Evolutionary conservation across 2,329 filamentous ascomycete species (phyloP).

Genomic region (Colletotrichum destructivum): DNA sequence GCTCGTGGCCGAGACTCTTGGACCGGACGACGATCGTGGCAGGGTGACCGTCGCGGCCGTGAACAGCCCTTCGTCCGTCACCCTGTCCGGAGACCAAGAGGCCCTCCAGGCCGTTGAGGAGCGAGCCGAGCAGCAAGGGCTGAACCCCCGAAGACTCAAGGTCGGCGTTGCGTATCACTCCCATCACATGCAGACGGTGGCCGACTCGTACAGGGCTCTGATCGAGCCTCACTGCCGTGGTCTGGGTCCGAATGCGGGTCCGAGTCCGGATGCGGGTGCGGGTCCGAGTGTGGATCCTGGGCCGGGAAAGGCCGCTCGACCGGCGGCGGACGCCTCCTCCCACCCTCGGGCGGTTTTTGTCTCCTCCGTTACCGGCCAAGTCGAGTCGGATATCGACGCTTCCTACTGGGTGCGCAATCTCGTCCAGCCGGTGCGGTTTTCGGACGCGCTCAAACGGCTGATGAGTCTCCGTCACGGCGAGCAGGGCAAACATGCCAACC

Average conservation of each 20-base stretch:
- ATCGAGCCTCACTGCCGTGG: slow-evolving; percentile 28
- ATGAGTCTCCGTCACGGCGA: not conserved
- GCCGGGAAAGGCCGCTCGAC: too few species aligned
- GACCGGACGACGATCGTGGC: slow-evolving; percentile 15
- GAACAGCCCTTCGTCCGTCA: slow-evolving; percentile 65
- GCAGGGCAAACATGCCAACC: slow-evolving; percentile 39
- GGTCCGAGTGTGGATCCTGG: too few species aligned
- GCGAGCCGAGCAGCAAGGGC: slow-evolving; percentile 49
- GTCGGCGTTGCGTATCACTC: slow-evolving; percentile 33
- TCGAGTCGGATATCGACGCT: not conserved
- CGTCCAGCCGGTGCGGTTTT: slow-evolving; percentile 59
- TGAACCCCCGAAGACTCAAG: slow-evolving; percentile 19
- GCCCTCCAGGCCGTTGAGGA: slow-evolving; percentile 47
- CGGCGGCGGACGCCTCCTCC: too few species aligned
- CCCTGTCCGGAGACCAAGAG: slow-evolving; percentile 49
- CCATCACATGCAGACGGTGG: slow-evolving; percentile 19
- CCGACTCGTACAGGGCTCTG: slow-evolving; percentile 6
- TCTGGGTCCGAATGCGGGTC: too few species aligned
- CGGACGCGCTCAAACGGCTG: slow-evolving; percentile 57
- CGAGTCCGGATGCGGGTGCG: too few species aligned
- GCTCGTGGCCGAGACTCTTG: not conserved
- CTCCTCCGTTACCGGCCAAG: slow-evolving; percentile 15
- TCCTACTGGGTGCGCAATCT: slow-evolving; percentile 62
- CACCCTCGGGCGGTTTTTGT: slow-evolving; percentile 15
- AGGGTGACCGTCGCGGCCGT: slow-evolving; percentile 52